Percentiles rank a stretch among this genome's conserved stretches.
Conservation (phyloP, 768 basidiomycete species). For the Psilocybe azurescens region DNA sequence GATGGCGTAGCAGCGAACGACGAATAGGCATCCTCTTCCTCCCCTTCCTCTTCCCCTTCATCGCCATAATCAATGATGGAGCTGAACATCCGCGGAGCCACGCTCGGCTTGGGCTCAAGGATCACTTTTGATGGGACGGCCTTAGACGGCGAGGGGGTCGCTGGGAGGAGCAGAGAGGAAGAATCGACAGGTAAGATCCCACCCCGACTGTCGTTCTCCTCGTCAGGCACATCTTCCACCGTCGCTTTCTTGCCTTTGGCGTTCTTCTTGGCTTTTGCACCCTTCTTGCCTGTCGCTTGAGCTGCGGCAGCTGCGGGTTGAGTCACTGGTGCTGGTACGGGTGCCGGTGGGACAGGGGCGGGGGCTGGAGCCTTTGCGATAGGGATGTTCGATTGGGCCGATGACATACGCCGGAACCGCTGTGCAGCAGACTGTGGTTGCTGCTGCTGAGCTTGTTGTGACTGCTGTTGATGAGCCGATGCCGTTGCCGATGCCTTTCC, state of each 20-base stretch:
- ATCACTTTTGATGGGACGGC: constrained; percentile 26
- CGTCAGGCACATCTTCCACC: constrained; percentile 51
- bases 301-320: constrained; percentile 7
- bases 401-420: constrained; percentile 34
- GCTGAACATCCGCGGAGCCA: constrained; percentile 40
- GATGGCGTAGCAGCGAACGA: constrained; percentile 29
- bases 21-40: constrained; percentile 25
- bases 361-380: constrained; percentile 24
- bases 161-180: constrained; percentile 29
- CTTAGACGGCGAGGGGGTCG: constrained; percentile 16
- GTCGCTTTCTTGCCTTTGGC: constrained; percentile 41
- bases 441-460: constrained; percentile 9
- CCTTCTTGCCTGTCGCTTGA: constrained; percentile 28
- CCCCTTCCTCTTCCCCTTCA: constrained; percentile 20
- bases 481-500: constrained; percentile 11
- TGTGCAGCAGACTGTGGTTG: constrained; percentile 20
- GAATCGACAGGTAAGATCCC: constrained; percentile 42
- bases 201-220: constrained; percentile 37
- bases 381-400: constrained; percentile 27
- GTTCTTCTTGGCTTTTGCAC: constrained; percentile 25
- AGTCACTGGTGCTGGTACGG: not conserved
- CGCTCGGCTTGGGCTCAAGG: constrained; percentile 48
- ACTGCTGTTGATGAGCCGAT: not conserved
- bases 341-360: constrained; percentile 9
- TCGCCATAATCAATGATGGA: constrained; percentile 40